Conservation (phyloP, 2,329 filamentous ascomycete species). For the Fusarium drepaniforme region DNA sequence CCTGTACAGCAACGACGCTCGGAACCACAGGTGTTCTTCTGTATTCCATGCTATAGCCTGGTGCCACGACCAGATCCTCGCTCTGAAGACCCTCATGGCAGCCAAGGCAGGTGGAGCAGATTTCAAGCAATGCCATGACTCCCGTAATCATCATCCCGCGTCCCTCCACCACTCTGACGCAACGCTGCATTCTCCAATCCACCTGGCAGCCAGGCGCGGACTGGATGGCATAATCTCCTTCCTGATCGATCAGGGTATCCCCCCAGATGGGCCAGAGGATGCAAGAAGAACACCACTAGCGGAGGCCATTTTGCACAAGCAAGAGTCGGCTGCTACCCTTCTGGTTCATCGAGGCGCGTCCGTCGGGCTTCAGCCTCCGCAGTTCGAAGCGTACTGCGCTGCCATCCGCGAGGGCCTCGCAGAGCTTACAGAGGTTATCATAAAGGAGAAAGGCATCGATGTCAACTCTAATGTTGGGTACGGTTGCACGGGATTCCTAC, state of each 20-base stretch:
- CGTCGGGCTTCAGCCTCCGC: neutral
- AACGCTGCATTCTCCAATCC: neutral
- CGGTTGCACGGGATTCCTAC: neutral
- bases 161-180: neutral
- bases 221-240: neutral
- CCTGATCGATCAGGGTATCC: neutral
- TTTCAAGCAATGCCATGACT: neutral
- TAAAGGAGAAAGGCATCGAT: neutral
- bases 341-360: neutral
- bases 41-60: neutral
- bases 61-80: neutral
- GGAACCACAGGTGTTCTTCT: neutral
- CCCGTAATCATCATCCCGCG: neutral
- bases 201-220: slow-evolving; percentile 1
- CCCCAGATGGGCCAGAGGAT: neutral
- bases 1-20: neutral
- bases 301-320: slow-evolving; percentile 1
- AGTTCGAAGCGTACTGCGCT: neutral
- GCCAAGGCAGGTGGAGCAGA: neutral
- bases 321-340: neutral
- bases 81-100: neutral
- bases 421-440: neutral
- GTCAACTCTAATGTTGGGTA: slow-evolving; percentile 2
- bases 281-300: neutral
- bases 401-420: neutral